These are phyloP conservation scores for Hypholoma fasciculare DNA, from an alignment of 768 basidiomycete species.

Conservation along the genomic window DNA sequence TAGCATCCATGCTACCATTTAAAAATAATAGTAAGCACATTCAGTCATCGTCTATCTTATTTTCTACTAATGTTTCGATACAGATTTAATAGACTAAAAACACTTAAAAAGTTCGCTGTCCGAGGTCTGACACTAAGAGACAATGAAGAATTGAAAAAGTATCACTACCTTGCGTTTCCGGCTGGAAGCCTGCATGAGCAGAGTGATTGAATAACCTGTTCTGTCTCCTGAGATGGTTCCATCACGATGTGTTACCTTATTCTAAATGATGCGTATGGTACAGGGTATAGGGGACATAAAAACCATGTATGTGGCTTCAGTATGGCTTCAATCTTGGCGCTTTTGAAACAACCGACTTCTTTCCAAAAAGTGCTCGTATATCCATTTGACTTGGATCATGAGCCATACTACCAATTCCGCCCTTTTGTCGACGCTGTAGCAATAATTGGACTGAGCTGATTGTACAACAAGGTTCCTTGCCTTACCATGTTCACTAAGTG, in stretches of 20 bases:
- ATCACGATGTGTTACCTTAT: no score
- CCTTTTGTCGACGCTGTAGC: slow-evolving; percentile 57
- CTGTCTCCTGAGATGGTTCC: no score
- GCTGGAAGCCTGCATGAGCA: no score
- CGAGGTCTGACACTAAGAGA: no score
- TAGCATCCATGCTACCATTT: no score
- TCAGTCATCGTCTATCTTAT: background rate
- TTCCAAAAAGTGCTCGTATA: slow-evolving; percentile 72
- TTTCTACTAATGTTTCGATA: background rate
- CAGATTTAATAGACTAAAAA: slow-evolving; percentile 2
- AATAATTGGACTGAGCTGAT: background rate
- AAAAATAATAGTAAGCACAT: background rate
- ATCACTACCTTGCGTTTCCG: no score
- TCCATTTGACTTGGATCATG: slow-evolving; percentile 76
- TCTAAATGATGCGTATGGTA: no score
- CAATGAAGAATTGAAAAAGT: no score
- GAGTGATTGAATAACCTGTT: no score
- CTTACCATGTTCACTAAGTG: slow-evolving; percentile 61
- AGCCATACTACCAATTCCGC: slow-evolving; percentile 70
- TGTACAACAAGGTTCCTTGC: slow-evolving; percentile 5
- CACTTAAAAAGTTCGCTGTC: background rate
- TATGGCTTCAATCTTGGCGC: background rate
- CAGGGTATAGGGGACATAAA: background rate
- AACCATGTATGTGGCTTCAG: background rate
- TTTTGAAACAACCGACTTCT: slow-evolving; percentile 21